These are phyloP conservation scores for Penicillium taxi DNA, from an alignment of 495 filamentous ascomycete genomes.

Conservation along the genomic window DNA sequence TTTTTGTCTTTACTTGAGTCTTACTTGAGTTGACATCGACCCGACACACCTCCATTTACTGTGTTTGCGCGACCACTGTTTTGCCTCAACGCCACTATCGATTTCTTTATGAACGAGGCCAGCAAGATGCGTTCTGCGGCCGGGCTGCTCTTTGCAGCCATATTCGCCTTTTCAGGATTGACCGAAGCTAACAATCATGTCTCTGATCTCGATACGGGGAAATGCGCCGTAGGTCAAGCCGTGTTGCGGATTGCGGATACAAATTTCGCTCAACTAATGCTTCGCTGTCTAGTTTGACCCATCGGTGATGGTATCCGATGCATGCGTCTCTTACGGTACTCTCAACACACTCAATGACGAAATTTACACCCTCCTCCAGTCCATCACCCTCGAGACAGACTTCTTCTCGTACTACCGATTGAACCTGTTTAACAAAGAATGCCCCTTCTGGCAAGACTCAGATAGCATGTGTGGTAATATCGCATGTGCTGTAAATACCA, in stretches of 20 bases:
- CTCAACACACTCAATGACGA: conserved; percentile 74
- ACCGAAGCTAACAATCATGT: conserved; percentile 33
- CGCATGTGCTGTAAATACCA: conserved; percentile 91
- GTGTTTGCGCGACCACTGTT: no score
- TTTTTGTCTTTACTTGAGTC: background rate
- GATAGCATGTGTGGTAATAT: conserved; percentile 96
- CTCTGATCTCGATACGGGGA: conserved; percentile 34
- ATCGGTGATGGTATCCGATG: conserved; percentile 65
- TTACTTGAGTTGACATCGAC: no score
- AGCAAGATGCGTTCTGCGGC: conserved; percentile 56
- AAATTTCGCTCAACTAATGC: conserved; percentile 7
- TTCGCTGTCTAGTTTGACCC: conserved; percentile 48
- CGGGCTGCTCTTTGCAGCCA: conserved; percentile 64
- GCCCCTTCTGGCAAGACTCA: conserved; percentile 92
- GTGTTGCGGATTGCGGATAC: no score
- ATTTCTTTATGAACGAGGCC: no score
- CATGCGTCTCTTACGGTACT: conserved; percentile 84
- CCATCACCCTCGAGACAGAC: conserved; percentile 78
- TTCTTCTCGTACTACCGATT: conserved; percentile 97
- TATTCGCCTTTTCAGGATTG: conserved; percentile 62
- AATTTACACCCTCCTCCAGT: conserved; percentile 70
- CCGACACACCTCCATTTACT: no score
- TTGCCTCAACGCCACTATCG: no score
- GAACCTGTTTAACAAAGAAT: conserved; percentile 91
- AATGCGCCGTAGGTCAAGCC: conserved; percentile 64